Conservation (phyloP, 148 eudicot genomes). For the Polygonum maritimum region DNA sequence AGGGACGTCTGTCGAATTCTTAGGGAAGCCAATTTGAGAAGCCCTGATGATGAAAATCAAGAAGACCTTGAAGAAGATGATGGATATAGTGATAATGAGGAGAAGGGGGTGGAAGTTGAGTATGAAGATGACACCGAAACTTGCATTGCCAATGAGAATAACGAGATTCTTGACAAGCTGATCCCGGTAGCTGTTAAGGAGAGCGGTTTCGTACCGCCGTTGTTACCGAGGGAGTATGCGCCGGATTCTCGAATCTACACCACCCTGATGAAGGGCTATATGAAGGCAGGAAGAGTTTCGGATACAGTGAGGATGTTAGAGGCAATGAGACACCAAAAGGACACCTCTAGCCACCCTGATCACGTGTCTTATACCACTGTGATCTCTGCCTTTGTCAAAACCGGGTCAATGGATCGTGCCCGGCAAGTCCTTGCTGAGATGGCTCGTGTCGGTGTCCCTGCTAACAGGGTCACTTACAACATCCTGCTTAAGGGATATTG, state of each 20-base stretch:
- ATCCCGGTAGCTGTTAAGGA: conserved; percentile 32
- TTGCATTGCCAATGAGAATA: not conserved
- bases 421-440: conserved; percentile 68
- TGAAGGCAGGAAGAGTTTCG: conserved; percentile 71
- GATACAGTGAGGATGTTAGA: conserved; percentile 81
- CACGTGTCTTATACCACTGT: conserved; percentile 88
- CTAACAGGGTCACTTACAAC: conserved; percentile 76
- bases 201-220: conserved; percentile 36
- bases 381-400: conserved; percentile 74
- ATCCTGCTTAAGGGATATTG: conserved; percentile 86
- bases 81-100: conserved; percentile 12
- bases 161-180: conserved; percentile 42
- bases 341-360: conserved; percentile 66
- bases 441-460: conserved; percentile 54
- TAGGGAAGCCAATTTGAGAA: conserved; percentile 25
- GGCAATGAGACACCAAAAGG: conserved; percentile 84
- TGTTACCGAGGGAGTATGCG: conserved; percentile 38
- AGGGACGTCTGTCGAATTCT: conserved; percentile 59
- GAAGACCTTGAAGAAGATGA: conserved; percentile 9
- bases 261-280: conserved; percentile 93
- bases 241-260: conserved; percentile 84
- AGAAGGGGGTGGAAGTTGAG: conserved; percentile 8
- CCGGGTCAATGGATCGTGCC: conserved; percentile 76
- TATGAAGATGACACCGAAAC: conserved; percentile 8
- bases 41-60: not conserved